Percentiles rank a stretch among this genome's conserved stretches.
Conservation (phyloP, 108 stramenopile genomes). For the Discostella pseudostelligera region DNA sequence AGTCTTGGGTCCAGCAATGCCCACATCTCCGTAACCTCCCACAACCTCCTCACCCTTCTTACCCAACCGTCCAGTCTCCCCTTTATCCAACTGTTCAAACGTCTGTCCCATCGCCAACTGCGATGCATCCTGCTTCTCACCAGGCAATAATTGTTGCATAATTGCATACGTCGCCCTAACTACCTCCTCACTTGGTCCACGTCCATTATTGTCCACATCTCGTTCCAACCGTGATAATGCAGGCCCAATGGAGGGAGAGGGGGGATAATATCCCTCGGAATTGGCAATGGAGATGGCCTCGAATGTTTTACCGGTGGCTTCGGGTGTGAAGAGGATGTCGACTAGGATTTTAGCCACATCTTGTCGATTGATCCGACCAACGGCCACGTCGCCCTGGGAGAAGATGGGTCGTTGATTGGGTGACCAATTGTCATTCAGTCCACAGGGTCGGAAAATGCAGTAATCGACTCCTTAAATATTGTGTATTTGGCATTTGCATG, state of each 20-base stretch:
- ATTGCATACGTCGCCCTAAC: conserved; percentile 56
- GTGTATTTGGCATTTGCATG: no score
- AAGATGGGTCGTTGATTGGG: conserved; percentile 81
- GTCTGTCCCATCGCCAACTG: conserved; percentile 84
- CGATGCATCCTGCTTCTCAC: conserved; percentile 78
- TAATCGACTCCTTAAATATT: conserved; percentile 75
- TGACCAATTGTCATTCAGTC: conserved; percentile 91
- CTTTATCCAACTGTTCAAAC: conserved; percentile 83
- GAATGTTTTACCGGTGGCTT: conserved; percentile 90
- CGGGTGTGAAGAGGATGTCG: conserved; percentile 57
- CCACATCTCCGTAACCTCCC: no score
- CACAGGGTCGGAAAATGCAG: conserved; percentile 85
- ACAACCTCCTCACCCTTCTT: conserved; percentile 64
- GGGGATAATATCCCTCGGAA: conserved; percentile 63
- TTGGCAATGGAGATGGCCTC: conserved; percentile 80
- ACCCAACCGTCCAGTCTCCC: conserved; percentile 74
- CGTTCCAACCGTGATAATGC: conserved; percentile 47
- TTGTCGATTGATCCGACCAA: conserved; percentile 86
- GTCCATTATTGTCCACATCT: conserved; percentile 43
- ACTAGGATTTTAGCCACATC: conserved; percentile 84
- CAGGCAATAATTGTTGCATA: conserved; percentile 86
- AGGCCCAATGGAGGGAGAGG: conserved; percentile 39
- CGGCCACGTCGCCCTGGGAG: conserved; percentile 84
- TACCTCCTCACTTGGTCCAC: conserved; percentile 48
- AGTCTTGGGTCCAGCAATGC: no score